Evolutionary conservation across 2,329 filamentous ascomycete genomes (phyloP), one percentile per base, ranked within the genome.

Genomic region (Neofusicoccum kwambonambiense): DNA sequence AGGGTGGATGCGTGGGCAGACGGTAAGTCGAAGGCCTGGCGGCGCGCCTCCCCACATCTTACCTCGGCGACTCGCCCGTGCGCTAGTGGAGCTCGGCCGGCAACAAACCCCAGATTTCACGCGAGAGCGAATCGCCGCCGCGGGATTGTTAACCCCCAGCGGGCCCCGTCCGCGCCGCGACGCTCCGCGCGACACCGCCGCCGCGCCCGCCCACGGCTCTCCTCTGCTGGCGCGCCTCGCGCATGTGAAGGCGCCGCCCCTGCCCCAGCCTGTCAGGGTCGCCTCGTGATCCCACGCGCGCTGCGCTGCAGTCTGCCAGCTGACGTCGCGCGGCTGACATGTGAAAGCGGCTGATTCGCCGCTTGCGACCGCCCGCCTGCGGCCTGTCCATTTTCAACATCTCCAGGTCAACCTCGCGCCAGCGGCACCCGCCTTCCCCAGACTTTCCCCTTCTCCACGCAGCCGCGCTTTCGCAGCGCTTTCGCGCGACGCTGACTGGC

Each of bases 61-160:
- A 64, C 62, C 62, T 64, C 62, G 62, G 62, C 51, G 62, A 56
- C 51, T 64, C 62, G 62, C 62, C 62, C 51, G 62, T 64, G 62
- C 62, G 19, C 51, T 64, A 56, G 57, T 56, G 57, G 58, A 62
- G 58, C 58, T 51, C 49, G 58, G 61, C 41, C 62, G 62, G 62
- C 62, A 39, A 47, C 52, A 50, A 19, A 57, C 62, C 62, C 62
- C 62, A 64, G 62, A 64, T 57, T 64, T 31, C 31, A 31, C 19
- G 62, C 45, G 8, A 41, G 45, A 54, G 51, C 62, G 51, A 64
- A 64, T 64, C 22, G 42, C 50, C 27, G 50, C 50, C 11, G 34
- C 42, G 41, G 50, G 34, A 64, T 64, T 64, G 42, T 22, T 39
- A 64, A 56, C 22, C 51, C 41, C 61, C 49, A 44, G 49, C 47